Evolutionary conservation across 345 rosid species (phyloP), one percentile per base, ranked within the genome.

Genomic region (Clarkia xantiana): DNA sequence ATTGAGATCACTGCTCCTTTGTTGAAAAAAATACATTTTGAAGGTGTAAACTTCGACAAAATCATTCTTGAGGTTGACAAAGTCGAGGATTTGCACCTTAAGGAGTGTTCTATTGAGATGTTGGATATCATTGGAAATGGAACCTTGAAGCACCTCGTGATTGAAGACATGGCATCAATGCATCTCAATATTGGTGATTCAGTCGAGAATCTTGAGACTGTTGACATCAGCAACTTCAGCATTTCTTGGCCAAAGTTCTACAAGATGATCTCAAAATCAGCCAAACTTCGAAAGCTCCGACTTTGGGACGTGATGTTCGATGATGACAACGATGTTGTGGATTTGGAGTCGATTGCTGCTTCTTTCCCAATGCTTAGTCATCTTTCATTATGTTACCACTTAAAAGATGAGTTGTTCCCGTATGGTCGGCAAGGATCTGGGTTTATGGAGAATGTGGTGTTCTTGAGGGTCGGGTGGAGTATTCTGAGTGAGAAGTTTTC

Each of bases 61-160:
- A 79, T 90, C 53, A 70, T 85, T 42, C 19, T 90, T 72, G 91
- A 90, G 58, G 86, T 90, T 14, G 86, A 82, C 57, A 60, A 56
- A 50, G 73, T 89, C 0, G 84, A 89, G 75, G 64, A 43, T 58
- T 71, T 84, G 72, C 83, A 85, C 46, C 71, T 85, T 65, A 80
- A 75, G 67, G 85, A 77, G 60, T 82, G 87, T 51, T 76, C 70
- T 38, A 75, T 85, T 23, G 90, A 80, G 60, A 53, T 69, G 29
- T 85, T 85, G 64, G 95, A 89, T 65, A 80, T 89, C 36, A 60
- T 78, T 48, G 95, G 90, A 47, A 82, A 77, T 61, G 83, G 88
- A 29, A 73, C 87, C 6, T 67, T 85, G 68, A 82, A 75, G 71
- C 78, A 77, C 67, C 69, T 89, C 59, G 72, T 76, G 68, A 74